phyloP scores from a whole-genome alignment of 2,329 filamentous ascomycete species.

The Stylonectria norvegica region DNA sequence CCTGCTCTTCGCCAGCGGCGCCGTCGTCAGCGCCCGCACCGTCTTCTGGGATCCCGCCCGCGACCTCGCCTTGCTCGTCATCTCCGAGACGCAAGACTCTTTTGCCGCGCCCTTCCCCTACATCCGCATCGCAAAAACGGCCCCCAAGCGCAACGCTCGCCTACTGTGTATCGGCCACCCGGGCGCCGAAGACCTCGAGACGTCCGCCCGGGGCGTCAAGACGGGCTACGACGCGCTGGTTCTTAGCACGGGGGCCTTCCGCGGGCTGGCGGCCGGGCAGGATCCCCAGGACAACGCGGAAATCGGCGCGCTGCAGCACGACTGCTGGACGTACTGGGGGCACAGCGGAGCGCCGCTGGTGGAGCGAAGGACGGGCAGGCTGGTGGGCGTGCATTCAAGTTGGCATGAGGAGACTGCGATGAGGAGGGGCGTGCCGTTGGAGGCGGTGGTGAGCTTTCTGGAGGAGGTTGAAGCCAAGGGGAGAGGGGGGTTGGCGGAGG shows the following conservation, averaged over 20 bases:
- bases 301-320: conserved; percentile 51
- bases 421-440: conserved; percentile 45
- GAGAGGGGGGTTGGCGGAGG: conserved; percentile 7
- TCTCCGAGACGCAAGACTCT: conserved; percentile 29
- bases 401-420: conserved; percentile 52
- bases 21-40: conserved; percentile 37
- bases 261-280: conserved; percentile 35
- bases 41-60: conserved; percentile 40
- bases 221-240: conserved; percentile 47
- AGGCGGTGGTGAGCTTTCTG: conserved; percentile 42
- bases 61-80: conserved; percentile 46
- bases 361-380: conserved; percentile 31
- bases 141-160: conserved; percentile 17
- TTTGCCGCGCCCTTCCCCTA: conserved; percentile 19
- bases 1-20: conserved; percentile 43
- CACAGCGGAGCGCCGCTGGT: conserved; percentile 51
- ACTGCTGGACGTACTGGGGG: conserved; percentile 57
- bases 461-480: conserved; percentile 15
- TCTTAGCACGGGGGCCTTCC: conserved; percentile 41
- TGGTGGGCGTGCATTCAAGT: conserved; percentile 51
- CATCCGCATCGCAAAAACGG: conserved; percentile 9
- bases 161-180: conserved; percentile 36
- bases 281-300: conserved; percentile 49
- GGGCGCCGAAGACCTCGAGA: conserved; percentile 43
- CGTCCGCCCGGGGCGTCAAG: conserved; percentile 27